Percentiles rank a stretch among this genome's conserved stretches.
Evolutionary conservation across 2,329 filamentous ascomycete genomes (phyloP).

Genomic region (Chaetothyriales sp.): DNA sequence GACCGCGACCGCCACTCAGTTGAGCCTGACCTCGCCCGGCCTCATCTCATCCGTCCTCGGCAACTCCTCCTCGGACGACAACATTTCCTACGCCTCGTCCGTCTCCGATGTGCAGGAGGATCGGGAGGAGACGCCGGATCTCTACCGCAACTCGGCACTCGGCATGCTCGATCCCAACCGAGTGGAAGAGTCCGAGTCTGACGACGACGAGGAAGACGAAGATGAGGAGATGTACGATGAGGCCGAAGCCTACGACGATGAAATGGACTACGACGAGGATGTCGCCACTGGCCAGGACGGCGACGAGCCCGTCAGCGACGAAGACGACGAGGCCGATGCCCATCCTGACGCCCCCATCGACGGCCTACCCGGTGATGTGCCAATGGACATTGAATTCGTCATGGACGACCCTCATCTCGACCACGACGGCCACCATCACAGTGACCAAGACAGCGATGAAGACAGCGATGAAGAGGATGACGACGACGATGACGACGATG

Average conservation of each 20-base stretch:
- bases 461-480: conserved; percentile 42
- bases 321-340: conserved; percentile 66
- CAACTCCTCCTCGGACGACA: conserved; percentile 65
- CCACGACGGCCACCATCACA: conserved; percentile 51
- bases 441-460: conserved; percentile 43
- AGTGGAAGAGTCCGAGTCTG: conserved; percentile 65
- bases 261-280: conserved; percentile 87
- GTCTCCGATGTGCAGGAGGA: conserved; percentile 77
- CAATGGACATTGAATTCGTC: conserved; percentile 70
- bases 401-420: conserved; percentile 52
- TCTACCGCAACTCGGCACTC: conserved; percentile 90
- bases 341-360: conserved; percentile 59
- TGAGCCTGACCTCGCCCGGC: conserved; percentile 59
- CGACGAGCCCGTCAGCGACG: conserved; percentile 70
- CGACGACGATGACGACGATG: conserved; percentile 41
- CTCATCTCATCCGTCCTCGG: conserved; percentile 52
- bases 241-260: conserved; percentile 73
- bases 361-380: conserved; percentile 47
- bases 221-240: conserved; percentile 82
- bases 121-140: conserved; percentile 86
- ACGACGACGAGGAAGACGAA: conserved; percentile 52
- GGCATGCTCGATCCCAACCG: conserved; percentile 82
- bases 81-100: conserved; percentile 75
- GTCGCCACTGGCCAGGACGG: conserved; percentile 52
- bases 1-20: conserved; percentile 70